Base-by-base conservation (phyloP, 805 yeast genomes). In the Clavispora fructus region DNA sequence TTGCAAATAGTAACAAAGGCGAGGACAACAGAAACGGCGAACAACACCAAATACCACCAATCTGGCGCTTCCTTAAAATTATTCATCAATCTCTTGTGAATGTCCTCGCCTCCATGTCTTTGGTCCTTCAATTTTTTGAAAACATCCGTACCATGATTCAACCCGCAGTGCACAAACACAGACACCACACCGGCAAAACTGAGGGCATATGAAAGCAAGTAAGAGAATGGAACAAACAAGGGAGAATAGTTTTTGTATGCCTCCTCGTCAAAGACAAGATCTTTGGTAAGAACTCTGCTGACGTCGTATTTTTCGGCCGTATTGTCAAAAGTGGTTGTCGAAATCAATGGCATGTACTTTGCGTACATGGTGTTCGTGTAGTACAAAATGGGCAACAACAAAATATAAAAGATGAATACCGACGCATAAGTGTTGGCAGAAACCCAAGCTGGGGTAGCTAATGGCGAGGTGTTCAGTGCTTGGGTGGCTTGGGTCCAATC, bases 281-380 rank as follows among this genome's bases (percentile, higher is more conserved):
- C 47, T 12, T 29, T 17, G 43, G 50, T 45, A 35, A 58, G 42
- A 23, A 58, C 59, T 31, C 41, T 50, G 14, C 55, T 35, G 19
- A 57, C 59, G 35, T 58, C 55, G 47, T 50, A 58, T 25, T 47
- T 44, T 17, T 48, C 41, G 11, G 54, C 56, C 19, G 40, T 50
- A 30, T 55, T 56, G 45, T 58, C 62, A 37, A 44, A 58, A 0
- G 62, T 54, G 4, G 58, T 45, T 11, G 60, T 46, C 11, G 55
- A 49, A 14, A 54, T 51, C 50, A 58, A 52, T 6, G 62, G 62
- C 54, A 58, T 49, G 41, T 50, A 58, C 48, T 56, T 54, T 28
- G 60, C 54, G 44, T 58, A 54, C 62, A 55, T 50, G 43, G 52
- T 49, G 52, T 57, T 54, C 9, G 57, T 54, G 45, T 55, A 58